Conservation (phyloP, 2,329 filamentous ascomycete species). For the Atkinsonella hypoxylon region DNA sequence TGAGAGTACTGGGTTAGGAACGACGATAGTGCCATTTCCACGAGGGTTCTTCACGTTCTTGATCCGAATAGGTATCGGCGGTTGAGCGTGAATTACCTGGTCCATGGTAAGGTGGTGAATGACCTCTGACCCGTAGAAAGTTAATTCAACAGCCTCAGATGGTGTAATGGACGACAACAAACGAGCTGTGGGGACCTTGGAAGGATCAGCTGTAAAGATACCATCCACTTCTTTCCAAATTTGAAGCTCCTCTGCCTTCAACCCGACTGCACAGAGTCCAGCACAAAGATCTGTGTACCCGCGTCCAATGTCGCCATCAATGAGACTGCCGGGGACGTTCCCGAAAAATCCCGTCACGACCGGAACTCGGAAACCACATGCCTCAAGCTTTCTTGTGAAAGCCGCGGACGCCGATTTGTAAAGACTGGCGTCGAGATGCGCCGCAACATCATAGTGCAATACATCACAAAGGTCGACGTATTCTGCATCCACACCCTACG, state of each 20-base stretch:
- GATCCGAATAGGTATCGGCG: constrained; percentile 74
- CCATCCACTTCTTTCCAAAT: constrained; percentile 99
- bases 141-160: constrained; percentile 88
- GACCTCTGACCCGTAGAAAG: constrained; percentile 88
- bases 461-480: constrained; percentile 84
- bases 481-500: constrained; percentile 64
- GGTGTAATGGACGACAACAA: constrained; percentile 84
- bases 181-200: constrained; percentile 86
- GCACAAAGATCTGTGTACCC: constrained; percentile 97
- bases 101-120: constrained; percentile 99
- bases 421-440: constrained; percentile 53
- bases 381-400: constrained; percentile 51
- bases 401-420: constrained; percentile 52
- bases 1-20: constrained; percentile 55
- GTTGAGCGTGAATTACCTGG: constrained; percentile 72
- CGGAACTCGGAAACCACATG: constrained; percentile 57
- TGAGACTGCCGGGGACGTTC: constrained; percentile 76
- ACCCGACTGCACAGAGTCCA: constrained; percentile 77
- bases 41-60: constrained; percentile 85
- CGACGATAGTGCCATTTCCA: constrained; percentile 67
- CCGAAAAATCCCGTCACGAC: constrained; percentile 93
- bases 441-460: constrained; percentile 52
- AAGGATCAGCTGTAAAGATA: constrained; percentile 75
- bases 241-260: constrained; percentile 80
- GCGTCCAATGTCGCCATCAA: constrained; percentile 79